These are phyloP conservation scores for Cordyceps sp. DNA, from an alignment of 2,329 filamentous ascomycete species.

Conservation along the genomic window DNA sequence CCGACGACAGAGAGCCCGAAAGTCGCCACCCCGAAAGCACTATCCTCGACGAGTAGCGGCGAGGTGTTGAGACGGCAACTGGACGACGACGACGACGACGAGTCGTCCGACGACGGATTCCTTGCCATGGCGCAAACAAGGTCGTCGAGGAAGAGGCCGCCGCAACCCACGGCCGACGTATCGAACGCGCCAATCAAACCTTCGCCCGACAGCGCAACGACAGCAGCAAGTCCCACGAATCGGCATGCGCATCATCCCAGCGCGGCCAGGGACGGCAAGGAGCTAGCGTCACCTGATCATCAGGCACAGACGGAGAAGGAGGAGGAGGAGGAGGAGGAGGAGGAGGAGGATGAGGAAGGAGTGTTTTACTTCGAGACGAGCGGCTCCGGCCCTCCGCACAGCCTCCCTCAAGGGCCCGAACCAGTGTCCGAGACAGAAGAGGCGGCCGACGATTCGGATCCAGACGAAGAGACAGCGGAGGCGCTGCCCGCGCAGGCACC, in stretches of 20 bases:
- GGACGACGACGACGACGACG: constrained; percentile 9
- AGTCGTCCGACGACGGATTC: constrained; percentile 23
- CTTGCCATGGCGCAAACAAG: constrained; percentile 21
- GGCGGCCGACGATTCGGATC: constrained; percentile 6
- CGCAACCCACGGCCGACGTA: neutral
- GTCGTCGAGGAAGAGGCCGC: constrained; percentile 6
- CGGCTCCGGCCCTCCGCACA: constrained; percentile 14
- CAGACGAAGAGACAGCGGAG: no score
- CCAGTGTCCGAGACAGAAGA: neutral
- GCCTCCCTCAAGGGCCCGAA: neutral
- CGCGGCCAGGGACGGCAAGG: constrained; percentile 3
- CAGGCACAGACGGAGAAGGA: no score
- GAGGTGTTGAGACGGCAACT: neutral
- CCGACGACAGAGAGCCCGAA: neutral
- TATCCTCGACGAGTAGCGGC: neutral
- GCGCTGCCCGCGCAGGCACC: neutral
- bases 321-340: constrained; percentile 5
- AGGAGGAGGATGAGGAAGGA: constrained; percentile 19
- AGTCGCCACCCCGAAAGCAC: neutral
- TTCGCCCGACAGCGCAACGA: constrained; percentile 2
- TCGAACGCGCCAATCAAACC: neutral
- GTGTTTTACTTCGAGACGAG: constrained; percentile 29
- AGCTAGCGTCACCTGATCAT: no score
- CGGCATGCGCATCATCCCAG: neutral
- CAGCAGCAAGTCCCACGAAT: neutral